Evolutionary conservation across 768 basidiomycete species (phyloP).

Genomic region (Kwoniella sp.): DNA sequence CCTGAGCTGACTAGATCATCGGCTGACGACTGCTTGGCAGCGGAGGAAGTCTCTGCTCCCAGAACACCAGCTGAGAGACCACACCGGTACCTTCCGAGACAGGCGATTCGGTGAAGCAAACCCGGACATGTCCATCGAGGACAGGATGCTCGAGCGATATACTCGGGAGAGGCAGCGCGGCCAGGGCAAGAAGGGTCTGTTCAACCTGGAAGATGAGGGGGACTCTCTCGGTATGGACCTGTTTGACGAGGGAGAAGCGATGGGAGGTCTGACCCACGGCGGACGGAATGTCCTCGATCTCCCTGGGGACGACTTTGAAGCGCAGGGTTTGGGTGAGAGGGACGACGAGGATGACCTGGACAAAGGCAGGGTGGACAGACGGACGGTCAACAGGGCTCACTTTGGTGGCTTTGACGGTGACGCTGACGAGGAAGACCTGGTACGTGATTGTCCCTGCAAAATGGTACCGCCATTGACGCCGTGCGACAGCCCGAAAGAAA

Average conservation of each 20-base stretch:
- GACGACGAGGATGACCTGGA: constrained; percentile 58
- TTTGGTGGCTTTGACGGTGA: constrained; percentile 84
- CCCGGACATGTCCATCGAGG: constrained; percentile 85
- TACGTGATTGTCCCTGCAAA: not conserved
- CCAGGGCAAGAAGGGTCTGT: constrained; percentile 63
- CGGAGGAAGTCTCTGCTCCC: constrained; percentile 82
- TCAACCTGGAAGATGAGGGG: constrained; percentile 76
- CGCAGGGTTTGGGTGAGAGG: constrained; percentile 39
- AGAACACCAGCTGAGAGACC: constrained; percentile 74
- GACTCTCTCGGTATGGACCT: constrained; percentile 47
- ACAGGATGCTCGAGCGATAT: constrained; percentile 94
- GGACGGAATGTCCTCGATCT: constrained; percentile 46
- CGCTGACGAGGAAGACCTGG: constrained; percentile 57
- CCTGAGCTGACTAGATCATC: too few relatives aligned
- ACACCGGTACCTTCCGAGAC: constrained; percentile 84
- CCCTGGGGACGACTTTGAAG: constrained; percentile 47
- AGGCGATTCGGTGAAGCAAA: constrained; percentile 95
- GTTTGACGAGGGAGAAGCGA: constrained; percentile 32
- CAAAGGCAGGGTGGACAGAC: constrained; percentile 64
- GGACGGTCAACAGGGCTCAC: constrained; percentile 65
- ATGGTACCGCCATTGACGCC: not conserved
- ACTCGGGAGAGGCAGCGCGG: constrained; percentile 66
- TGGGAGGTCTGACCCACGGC: constrained; percentile 48
- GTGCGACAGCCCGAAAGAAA: constrained; percentile 66
- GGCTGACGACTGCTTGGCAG: too few relatives aligned